These are phyloP conservation scores for Pyricularia sp. DNA, from an alignment of 2,329 filamentous ascomycete genomes.

Conservation along the genomic window DNA sequence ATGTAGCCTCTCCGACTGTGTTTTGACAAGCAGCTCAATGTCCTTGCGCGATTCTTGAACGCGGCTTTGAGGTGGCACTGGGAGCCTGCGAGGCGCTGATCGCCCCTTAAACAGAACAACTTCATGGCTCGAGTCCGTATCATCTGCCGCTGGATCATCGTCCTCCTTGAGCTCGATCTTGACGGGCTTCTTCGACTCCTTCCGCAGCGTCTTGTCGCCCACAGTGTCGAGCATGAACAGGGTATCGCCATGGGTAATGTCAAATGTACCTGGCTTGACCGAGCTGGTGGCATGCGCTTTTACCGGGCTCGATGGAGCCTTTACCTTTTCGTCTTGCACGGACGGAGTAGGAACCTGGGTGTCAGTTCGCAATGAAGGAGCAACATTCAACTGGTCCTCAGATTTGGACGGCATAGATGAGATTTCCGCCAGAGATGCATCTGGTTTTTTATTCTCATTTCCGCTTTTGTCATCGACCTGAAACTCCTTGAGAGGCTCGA, in stretches of 20 bases:
- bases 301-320: not conserved
- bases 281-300: not conserved
- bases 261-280: not conserved
- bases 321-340: not conserved
- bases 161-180: not conserved
- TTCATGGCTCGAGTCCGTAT: constrained; percentile 60
- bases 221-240: constrained; percentile 5
- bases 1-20: constrained; percentile 3
- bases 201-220: constrained; percentile 2
- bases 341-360: not conserved
- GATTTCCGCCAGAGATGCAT: not conserved
- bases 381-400: not conserved
- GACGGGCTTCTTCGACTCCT: not conserved
- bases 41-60: not conserved
- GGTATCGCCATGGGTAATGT: constrained; percentile 11
- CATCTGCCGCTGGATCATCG: not conserved
- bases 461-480: not conserved
- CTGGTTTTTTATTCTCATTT: not conserved
- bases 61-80: not conserved
- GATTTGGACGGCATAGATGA: not conserved
- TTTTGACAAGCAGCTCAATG: constrained; percentile 8
- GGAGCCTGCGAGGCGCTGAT: constrained; percentile 6
- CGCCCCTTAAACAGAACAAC: constrained; percentile 52
- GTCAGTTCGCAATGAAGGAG: not conserved
- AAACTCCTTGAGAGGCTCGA: constrained; percentile 36